Conservation (phyloP, 2,329 filamentous ascomycete species). For the Emergomyces orientalis region DNA sequence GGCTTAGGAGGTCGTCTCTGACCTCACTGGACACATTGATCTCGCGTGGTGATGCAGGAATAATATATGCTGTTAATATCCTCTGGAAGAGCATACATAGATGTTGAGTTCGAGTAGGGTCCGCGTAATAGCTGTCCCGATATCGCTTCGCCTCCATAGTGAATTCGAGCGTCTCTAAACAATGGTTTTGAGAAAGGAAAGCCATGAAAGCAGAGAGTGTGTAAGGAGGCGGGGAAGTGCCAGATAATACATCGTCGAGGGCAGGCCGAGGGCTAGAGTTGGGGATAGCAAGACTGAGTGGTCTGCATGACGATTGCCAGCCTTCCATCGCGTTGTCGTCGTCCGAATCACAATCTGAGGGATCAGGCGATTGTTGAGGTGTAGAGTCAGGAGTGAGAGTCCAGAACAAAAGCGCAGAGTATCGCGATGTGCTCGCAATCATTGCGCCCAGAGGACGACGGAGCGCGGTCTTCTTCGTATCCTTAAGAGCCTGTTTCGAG, state of each 20-base stretch:
- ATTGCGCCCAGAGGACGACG: conserved; percentile 7
- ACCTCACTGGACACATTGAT: conserved; percentile 84
- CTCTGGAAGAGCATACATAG: conserved; percentile 77
- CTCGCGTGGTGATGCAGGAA: conserved; percentile 73
- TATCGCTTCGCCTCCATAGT: conserved; percentile 90
- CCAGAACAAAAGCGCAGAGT: conserved; percentile 29
- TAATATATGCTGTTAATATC: conserved; percentile 81
- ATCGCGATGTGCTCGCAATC: conserved; percentile 21
- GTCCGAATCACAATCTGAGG: conserved; percentile 37
- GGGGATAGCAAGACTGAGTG: conserved; percentile 36
- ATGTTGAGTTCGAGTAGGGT: conserved; percentile 54
- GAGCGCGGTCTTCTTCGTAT: neutral
- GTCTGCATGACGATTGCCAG: conserved; percentile 30
- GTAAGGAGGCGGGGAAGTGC: conserved; percentile 78
- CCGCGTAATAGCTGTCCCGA: conserved; percentile 54
- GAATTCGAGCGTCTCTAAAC: conserved; percentile 91
- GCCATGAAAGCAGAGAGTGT: conserved; percentile 91
- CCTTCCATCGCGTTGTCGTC: conserved; percentile 31
- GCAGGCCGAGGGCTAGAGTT: conserved; percentile 53
- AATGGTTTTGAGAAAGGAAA: conserved; percentile 94
- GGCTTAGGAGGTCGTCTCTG: conserved; percentile 65
- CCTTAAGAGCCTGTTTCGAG: neutral
- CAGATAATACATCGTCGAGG: conserved; percentile 77
- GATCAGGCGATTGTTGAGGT: conserved; percentile 37
- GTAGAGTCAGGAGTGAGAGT: conserved; percentile 35